Base-by-base conservation (phyloP, 306 rosid species). In the Prunus davidiana region DNA sequence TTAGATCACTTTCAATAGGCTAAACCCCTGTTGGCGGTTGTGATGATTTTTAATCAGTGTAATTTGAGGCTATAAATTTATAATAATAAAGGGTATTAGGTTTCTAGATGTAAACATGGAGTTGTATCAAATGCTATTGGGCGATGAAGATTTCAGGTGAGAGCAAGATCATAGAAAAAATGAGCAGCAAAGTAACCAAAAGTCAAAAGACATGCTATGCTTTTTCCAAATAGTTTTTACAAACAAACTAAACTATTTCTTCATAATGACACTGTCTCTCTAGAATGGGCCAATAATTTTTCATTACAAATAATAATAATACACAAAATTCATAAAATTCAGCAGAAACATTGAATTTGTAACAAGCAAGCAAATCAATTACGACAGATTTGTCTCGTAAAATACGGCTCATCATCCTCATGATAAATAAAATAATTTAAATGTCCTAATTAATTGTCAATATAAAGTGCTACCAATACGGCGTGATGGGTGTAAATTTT, bases 401-500 rank as follows among this genome's bases (percentile, higher is more conserved):
- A 12, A 13, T 27, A 61, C 66, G 11, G 66, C 66, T 61, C 41
- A 19, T 61, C 41, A 19, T 13, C n/a, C 2, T 24, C 11, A 14
- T 41, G 14, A 55, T 72, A 38, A 27, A 55, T 41, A 34, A 19
- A 32, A 32, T 10, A 72, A 14, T 61, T 3, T 7, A 14, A 20
- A 43, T 3, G 14, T 32, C n/a, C 43, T 58, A 10, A 43, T 10
- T 50, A 28, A 2, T 16, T 12, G 58, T 25, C 74, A 67, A 6
- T 43, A 20, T 28, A 28, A 24, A 43, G 43, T 78, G 63, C 82
- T 56, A 14, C 30, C 15, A 11, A 68, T 63, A 57, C 64, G 78
- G 74, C 82, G 69, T 49, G 67, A 79, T 79, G 78, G 16, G 71
- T 57, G 82, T 79, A 51, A 6, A 66, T 30, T 38, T 64, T 10